These are phyloP conservation scores for Rutstroemia sp. DNA, from an alignment of 2,329 filamentous ascomycete species.

Conservation along the genomic window DNA sequence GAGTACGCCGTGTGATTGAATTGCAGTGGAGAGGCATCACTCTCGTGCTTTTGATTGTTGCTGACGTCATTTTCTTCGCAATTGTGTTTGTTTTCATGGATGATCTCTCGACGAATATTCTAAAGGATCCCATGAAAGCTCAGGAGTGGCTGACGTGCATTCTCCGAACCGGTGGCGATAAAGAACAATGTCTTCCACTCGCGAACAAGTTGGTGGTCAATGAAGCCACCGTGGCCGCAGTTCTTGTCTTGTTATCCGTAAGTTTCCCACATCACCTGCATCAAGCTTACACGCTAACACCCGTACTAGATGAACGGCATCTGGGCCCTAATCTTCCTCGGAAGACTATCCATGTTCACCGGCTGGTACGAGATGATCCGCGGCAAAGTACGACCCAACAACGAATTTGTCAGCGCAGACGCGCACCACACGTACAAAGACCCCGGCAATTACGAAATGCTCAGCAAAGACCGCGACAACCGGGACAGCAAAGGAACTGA, in stretches of 20 bases:
- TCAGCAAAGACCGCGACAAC: slow-evolving; percentile 37
- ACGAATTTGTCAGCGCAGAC: slow-evolving; percentile 86
- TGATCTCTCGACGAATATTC: slow-evolving; percentile 40
- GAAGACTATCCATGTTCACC: slow-evolving; percentile 74
- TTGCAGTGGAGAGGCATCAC: slow-evolving; percentile 92
- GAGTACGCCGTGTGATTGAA: slow-evolving; percentile 77
- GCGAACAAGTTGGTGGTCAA: slow-evolving; percentile 60
- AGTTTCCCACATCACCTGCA: slow-evolving; percentile 30
- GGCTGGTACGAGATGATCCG: slow-evolving; percentile 69
- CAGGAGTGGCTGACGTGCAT: slow-evolving; percentile 68
- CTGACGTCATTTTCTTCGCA: slow-evolving; percentile 90
- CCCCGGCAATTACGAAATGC: slow-evolving; percentile 73
- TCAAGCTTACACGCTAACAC: neutral
- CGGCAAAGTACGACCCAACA: slow-evolving; percentile 43
- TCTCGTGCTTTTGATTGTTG: slow-evolving; percentile 82
- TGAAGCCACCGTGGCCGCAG: slow-evolving; percentile 69
- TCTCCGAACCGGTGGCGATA: slow-evolving; percentile 47
- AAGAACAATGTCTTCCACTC: slow-evolving; percentile 55
- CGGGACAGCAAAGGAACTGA: slow-evolving; percentile 25
- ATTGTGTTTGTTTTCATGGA: slow-evolving; percentile 86
- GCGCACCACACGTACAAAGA: slow-evolving; percentile 53
- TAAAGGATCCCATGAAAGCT: slow-evolving; percentile 38
- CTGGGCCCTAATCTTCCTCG: slow-evolving; percentile 76
- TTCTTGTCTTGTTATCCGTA: slow-evolving; percentile 75
- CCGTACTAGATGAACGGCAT: slow-evolving; percentile 64